Evolutionary conservation across 2,329 filamentous ascomycete species (phyloP), one percentile per base, ranked within the genome.

Genomic region (Polychaeton citri): DNA sequence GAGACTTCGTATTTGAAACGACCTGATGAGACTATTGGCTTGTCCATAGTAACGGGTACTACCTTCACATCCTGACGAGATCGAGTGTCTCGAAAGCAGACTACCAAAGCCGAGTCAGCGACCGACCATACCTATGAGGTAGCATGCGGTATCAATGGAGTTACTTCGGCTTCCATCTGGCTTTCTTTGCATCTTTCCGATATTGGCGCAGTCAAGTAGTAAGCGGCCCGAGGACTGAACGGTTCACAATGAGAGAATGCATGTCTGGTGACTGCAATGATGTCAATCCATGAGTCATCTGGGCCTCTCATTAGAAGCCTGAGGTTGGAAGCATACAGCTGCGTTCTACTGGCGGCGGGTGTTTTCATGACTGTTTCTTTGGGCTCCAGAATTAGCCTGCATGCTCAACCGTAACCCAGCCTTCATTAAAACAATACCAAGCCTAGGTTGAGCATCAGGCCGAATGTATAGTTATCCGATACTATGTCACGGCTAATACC

Each of bases 331-430:
- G 7, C 15, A 15, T 4, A 7, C 24, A 28, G 24, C 24, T 28
- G 7, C 24, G 7, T 28, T 28, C 15, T 7, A 28, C 15, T 7
- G 24, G 24, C 15, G 7, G 7, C 7, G 7, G 15, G 64, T 7
- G 7, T 28, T 28, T 10, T 28, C 24, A 12, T 28, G 24, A 28
- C 7, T 28, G 21, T 7, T 28, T 28, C 24, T 15, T 28, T 28
- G 24, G 4, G 7, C 24, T 7, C 7, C 24, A 28, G 24, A 7
- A 10, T 28, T 15, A 7, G 24, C 21, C 24, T 12, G 4, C 7
- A 28, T 28, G 24, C 24, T 28, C 24, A 15, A 15, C 15, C 4
- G 24, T 7, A 4, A 12, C 24, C 15, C 7, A 4, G 24, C 7
- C 24, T 28, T 28, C 7, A 5, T 28, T 28, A 3, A 28, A 4